phyloP scores from a whole-genome alignment of 441 rosid genomes.

The Flueggea neowawraea region DNA sequence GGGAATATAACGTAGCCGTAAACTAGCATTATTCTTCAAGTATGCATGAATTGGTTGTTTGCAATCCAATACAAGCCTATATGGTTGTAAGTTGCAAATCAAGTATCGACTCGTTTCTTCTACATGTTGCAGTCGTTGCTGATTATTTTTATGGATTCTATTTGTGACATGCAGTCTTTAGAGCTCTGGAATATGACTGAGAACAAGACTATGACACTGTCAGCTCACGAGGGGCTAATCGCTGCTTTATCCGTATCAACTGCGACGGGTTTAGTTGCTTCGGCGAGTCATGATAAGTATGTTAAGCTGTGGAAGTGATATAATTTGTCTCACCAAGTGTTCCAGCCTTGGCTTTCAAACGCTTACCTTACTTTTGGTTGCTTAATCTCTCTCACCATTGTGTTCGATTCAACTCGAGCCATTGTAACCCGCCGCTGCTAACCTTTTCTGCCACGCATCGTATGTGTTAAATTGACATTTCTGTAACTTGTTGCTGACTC shows the following conservation, averaged over 20 bases:
- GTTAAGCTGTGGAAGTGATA: conserved; percentile 88
- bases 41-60: no score
- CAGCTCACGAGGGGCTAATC: conserved; percentile 71
- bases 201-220: conserved; percentile 63
- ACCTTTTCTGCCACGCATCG: no score
- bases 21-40: no score
- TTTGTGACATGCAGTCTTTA: conserved; percentile 51
- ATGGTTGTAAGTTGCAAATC: background rate
- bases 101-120: background rate
- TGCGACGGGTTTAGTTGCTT: conserved; percentile 69
- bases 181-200: conserved; percentile 91
- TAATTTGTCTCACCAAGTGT: background rate
- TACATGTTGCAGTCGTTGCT: no score
- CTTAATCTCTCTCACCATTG: no score
- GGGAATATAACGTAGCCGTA: no score
- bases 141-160: background rate
- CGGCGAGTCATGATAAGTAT: conserved; percentile 79
- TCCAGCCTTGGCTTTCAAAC: background rate
- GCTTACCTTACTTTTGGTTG: background rate
- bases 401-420: no score
- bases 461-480: no score
- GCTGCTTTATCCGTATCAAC: conserved; percentile 77
- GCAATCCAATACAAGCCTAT: background rate
- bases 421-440: no score
- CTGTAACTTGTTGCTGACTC: no score